A percentile compares a stretch with the other conserved stretches of the same genome.
These are phyloP conservation scores for Hygrocybe coccinea DNA, from an alignment of 768 basidiomycete genomes.

Conservation along the genomic window DNA sequence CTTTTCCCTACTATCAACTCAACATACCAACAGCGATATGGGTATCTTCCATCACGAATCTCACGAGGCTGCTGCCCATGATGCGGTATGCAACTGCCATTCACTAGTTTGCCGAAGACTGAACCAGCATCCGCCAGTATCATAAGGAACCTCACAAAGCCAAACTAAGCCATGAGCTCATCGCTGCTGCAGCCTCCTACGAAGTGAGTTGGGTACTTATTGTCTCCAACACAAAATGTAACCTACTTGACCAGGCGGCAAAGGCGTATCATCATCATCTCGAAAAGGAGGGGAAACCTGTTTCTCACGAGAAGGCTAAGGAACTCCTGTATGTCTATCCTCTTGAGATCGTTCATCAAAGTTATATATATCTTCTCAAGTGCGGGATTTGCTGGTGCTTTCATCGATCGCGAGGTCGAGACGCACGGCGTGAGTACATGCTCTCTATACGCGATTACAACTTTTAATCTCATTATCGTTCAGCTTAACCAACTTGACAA, in stretches of 20 bases:
- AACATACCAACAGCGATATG: conserved; percentile 28
- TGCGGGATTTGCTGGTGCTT: conserved; percentile 52
- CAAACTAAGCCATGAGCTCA: conserved; percentile 56
- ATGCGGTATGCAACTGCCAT: conserved; percentile 21
- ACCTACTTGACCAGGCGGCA: conserved; percentile 42
- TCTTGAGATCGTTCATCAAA: background rate
- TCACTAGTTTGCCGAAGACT: conserved; percentile 14
- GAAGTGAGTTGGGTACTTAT: conserved; percentile 45
- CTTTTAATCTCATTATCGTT: background rate
- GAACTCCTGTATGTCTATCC: conserved; percentile 39
- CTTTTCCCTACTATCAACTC: too few relatives aligned
- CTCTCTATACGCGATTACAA: conserved; percentile 39
- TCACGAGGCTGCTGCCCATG: conserved; percentile 35
- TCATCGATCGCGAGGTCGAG: conserved; percentile 52
- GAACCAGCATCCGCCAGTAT: conserved; percentile 39
- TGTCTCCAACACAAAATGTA: background rate
- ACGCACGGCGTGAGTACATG: conserved; percentile 46
- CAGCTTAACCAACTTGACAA: conserved; percentile 31
- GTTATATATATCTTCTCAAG: conserved; percentile 15
- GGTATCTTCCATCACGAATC: conserved; percentile 41
- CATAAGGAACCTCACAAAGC: conserved; percentile 51
- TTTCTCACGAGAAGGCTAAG: conserved; percentile 51
- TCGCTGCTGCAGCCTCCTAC: conserved; percentile 63
- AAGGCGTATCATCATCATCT: conserved; percentile 59
- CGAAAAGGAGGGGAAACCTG: conserved; percentile 44